Percentiles rank a stretch among this genome's conserved stretches.
phyloP scores from a whole-genome alignment of 192 early-diverging fungal species.

The Phlyctochytrium arcticum region DNA sequence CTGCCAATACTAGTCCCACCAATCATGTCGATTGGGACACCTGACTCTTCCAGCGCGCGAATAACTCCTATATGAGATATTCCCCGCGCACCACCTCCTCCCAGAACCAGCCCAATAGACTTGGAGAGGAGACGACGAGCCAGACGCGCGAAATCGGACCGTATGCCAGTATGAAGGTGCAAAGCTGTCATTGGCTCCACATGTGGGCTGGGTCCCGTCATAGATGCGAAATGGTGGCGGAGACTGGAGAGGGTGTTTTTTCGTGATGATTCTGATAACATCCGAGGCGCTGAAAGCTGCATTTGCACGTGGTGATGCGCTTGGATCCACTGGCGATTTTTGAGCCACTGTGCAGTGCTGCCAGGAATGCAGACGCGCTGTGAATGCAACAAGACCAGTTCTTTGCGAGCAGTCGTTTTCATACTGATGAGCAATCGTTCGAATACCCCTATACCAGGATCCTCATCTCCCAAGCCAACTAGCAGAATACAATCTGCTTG shows the following conservation, averaged over 20 bases:
- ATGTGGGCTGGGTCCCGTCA: neutral
- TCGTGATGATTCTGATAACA: conserved; percentile 23
- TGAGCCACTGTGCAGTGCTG: conserved; percentile 86
- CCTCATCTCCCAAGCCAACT: conserved; percentile 87
- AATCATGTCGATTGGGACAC: conserved; percentile 95
- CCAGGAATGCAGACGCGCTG: conserved; percentile 73
- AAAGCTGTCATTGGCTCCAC: conserved; percentile 2
- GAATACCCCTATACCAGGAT: conserved; percentile 84
- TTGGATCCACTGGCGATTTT: conserved; percentile 89
- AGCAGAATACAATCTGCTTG: conserved; percentile 96
- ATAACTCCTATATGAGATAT: conserved; percentile 91
- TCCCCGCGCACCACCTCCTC: conserved; percentile 96
- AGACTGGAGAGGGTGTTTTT: conserved; percentile 36
- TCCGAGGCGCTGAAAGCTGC: conserved; percentile 29
- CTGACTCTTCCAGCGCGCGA: conserved; percentile 92
- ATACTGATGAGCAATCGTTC: conserved; percentile 88
- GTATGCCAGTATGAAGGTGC: conserved; percentile 36
- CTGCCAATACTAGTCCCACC: conserved; percentile 97
- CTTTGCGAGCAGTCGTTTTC: conserved; percentile 97
- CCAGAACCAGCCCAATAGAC: conserved; percentile 89
- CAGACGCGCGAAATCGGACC: conserved; percentile 69
- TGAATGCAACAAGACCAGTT: conserved; percentile 87
- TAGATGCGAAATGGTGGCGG: conserved; percentile 35
- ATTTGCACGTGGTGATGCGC: conserved; percentile 92
- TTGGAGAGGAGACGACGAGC: conserved; percentile 88